These are phyloP conservation scores for Senecio squalidus DNA, from an alignment of 140 eudicot genomes.

Conservation along the genomic window DNA sequence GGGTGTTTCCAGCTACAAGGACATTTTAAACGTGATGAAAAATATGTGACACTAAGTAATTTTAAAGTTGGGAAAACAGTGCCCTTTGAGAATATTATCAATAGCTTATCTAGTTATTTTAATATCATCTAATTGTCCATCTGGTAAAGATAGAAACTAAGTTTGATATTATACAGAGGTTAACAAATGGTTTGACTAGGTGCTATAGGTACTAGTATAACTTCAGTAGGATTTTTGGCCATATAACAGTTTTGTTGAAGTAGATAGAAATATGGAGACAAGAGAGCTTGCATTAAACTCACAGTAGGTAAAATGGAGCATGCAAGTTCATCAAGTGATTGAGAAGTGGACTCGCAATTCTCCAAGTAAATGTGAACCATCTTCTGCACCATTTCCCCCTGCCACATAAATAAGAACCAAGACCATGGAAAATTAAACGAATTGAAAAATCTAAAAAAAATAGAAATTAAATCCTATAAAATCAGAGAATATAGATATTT, in stretches of 20 bases:
- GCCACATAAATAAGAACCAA: constrained; percentile 21
- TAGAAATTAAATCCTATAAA: not conserved
- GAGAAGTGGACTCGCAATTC: constrained; percentile 52
- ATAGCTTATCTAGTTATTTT: not conserved
- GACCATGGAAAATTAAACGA: constrained; percentile 3
- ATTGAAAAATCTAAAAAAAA: not conserved
- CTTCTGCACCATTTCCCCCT: constrained; percentile 79
- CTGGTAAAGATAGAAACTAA: not conserved
- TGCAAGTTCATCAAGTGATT: constrained; percentile 61
- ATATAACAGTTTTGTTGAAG: not conserved
- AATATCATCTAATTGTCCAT: not conserved
- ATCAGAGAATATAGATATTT: constrained; percentile 15
- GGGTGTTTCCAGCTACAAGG: not conserved
- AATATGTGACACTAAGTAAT: constrained; percentile 2
- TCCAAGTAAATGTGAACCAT: constrained; percentile 65
- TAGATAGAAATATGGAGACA: not conserved
- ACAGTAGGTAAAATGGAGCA: constrained; percentile 74
- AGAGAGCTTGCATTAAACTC: constrained; percentile 6
- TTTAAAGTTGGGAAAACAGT: constrained; percentile 1
- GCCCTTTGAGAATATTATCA: not conserved
- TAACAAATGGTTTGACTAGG: not conserved
- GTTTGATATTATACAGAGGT: constrained; percentile 6
- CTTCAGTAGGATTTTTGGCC: not conserved
- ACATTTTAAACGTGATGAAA: not conserved
- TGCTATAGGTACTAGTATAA: not conserved